These are phyloP conservation scores for Exophiala phaeomuriformis DNA, from an alignment of 2,329 filamentous ascomycete genomes.

Conservation along the genomic window DNA sequence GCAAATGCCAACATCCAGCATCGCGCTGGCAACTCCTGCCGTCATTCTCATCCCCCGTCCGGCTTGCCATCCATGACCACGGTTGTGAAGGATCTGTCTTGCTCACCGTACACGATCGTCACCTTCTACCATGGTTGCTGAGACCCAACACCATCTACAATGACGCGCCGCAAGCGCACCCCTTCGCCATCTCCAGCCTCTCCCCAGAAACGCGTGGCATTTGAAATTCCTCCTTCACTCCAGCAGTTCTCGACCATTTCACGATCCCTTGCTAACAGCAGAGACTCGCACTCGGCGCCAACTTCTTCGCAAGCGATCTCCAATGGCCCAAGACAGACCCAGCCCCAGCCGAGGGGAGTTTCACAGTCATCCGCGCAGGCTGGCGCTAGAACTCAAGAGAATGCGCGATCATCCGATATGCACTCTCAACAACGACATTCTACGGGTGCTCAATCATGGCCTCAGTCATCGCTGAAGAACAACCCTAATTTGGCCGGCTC, in stretches of 20 bases:
- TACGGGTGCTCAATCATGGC: conserved; percentile 7
- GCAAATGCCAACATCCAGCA: neutral
- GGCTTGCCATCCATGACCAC: neutral
- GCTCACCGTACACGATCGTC: neutral
- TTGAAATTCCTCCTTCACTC: conserved; percentile 23
- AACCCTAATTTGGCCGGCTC: neutral
- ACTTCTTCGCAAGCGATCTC: neutral
- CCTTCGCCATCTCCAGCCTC: conserved; percentile 10
- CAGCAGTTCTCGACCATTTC: conserved; percentile 21
- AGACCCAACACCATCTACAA: conserved; percentile 3
- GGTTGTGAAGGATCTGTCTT: neutral
- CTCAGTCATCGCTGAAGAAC: conserved; percentile 1
- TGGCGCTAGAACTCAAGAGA: neutral
- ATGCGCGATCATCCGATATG: neutral
- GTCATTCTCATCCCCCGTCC: neutral
- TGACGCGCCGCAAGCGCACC: conserved; percentile 21
- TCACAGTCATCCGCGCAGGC: conserved; percentile 9
- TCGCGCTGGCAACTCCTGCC: neutral
- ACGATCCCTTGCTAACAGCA: conserved; percentile 14
- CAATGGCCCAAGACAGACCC: neutral
- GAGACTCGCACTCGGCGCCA: neutral
- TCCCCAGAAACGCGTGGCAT: conserved; percentile 17
- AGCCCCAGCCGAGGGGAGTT: conserved; percentile 2
- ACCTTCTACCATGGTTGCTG: neutral
- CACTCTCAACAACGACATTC: conserved; percentile 6